phyloP scores from a whole-genome alignment of 2,329 filamentous ascomycete species.

The Fusarium devonianum region DNA sequence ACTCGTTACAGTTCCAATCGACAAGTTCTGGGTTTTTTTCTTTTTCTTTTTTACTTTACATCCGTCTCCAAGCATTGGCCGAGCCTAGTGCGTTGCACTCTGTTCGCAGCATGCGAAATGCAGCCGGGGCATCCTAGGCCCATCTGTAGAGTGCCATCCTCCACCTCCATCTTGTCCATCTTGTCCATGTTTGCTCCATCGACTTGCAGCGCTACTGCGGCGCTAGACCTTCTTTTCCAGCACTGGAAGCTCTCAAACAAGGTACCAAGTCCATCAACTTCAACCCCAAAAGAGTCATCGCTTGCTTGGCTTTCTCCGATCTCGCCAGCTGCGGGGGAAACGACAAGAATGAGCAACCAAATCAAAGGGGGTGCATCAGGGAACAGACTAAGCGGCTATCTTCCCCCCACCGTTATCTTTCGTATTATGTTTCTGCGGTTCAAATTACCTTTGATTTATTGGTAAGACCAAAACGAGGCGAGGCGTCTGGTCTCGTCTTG shows the following conservation, averaged over 20 bases:
- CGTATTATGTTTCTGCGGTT: constrained; percentile 20
- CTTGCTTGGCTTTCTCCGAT: constrained; percentile 35
- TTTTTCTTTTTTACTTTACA: background rate
- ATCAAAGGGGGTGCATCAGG: constrained; percentile 22
- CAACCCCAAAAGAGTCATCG: constrained; percentile 36
- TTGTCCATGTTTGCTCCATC: constrained; percentile 18
- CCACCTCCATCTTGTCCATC: constrained; percentile 9
- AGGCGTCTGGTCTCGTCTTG: no score
- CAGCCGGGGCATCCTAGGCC: constrained; percentile 24
- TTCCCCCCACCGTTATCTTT: constrained; percentile 35
- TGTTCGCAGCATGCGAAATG: constrained; percentile 35
- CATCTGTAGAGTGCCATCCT: constrained; percentile 14
- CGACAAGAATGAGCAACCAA: constrained; percentile 23
- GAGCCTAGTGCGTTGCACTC: constrained; percentile 15
- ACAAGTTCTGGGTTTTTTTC: background rate
- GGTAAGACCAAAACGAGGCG: constrained; percentile 31
- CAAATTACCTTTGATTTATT: constrained; percentile 39
- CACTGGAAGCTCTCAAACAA: constrained; percentile 35
- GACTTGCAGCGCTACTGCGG: constrained; percentile 36
- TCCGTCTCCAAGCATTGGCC: background rate
- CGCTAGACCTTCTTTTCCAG: constrained; percentile 38
- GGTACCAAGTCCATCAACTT: constrained; percentile 18
- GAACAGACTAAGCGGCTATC: constrained; percentile 1
- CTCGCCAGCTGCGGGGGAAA: constrained; percentile 36
- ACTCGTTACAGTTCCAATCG: constrained; percentile 8